Percentiles rank a stretch among this genome's conserved stretches.
Conservation (phyloP, 2,329 filamentous ascomycete species). For the Ophiostoma angusticollis region DNA sequence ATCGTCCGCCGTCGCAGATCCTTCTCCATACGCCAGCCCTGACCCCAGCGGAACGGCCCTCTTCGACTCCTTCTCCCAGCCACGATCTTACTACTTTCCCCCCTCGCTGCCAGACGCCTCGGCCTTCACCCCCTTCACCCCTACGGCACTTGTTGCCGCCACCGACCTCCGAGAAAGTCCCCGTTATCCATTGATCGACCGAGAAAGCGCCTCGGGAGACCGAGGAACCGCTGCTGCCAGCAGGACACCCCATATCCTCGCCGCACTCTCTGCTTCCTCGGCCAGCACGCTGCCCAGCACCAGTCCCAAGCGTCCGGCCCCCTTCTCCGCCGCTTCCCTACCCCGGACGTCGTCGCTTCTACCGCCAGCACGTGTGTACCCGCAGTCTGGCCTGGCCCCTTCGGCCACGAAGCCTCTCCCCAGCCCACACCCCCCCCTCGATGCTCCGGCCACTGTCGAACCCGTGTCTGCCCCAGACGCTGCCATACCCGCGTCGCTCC, state of each 20-base stretch:
- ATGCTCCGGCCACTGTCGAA: conserved; percentile 15
- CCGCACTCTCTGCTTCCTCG: not conserved
- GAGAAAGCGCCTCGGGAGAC: too few relatives aligned
- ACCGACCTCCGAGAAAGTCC: too few relatives aligned
- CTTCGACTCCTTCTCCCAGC: not conserved
- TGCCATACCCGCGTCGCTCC: conserved; percentile 2
- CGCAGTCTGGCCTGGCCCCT: not conserved
- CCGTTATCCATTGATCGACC: too few relatives aligned
- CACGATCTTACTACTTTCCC: too few relatives aligned
- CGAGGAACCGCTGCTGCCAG: too few relatives aligned
- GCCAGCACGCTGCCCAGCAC: too few relatives aligned
- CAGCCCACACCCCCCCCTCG: conserved; percentile 12
- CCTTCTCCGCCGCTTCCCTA: conserved; percentile 21
- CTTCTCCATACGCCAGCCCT: conserved; percentile 1
- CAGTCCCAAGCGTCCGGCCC: too few relatives aligned
- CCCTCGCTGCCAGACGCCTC: too few relatives aligned
- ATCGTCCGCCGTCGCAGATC: conserved; percentile 8
- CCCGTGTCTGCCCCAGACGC: conserved; percentile 1
- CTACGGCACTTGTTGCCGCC: too few relatives aligned
- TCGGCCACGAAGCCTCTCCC: not conserved
- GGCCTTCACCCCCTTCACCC: too few relatives aligned
- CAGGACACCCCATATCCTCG: not conserved
- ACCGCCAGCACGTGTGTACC: conserved; percentile 20
- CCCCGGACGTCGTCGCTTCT: conserved; percentile 32
- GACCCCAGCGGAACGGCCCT: not conserved